Percentiles rank a stretch among this genome's conserved stretches.
phyloP scores from a whole-genome alignment of 2,329 filamentous ascomycete species.

The Microdochium trichocladiopsis region DNA sequence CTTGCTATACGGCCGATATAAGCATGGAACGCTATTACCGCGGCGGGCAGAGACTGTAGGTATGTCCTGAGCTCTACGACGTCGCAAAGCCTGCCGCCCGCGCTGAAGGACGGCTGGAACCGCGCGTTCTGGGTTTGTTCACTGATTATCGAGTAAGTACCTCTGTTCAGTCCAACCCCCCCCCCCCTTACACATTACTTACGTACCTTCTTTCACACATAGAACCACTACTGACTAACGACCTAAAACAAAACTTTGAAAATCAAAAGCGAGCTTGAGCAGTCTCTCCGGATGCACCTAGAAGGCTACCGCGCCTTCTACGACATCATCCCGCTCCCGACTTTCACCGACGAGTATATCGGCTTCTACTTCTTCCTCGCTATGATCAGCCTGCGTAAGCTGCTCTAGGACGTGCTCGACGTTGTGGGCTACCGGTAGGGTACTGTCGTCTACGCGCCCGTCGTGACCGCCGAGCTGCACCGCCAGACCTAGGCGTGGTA shows the following conservation, averaged over 20 bases:
- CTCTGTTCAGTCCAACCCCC: too few relatives aligned
- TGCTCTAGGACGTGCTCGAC: constrained; percentile 4
- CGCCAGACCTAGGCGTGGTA: constrained; percentile 7
- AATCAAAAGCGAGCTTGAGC: constrained; percentile 8
- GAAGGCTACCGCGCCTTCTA: constrained; percentile 7
- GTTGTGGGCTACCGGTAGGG: constrained; percentile 6
- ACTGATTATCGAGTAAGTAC: constrained; percentile 5
- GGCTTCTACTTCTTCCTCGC: constrained; percentile 9
- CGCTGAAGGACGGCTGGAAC: constrained; percentile 5
- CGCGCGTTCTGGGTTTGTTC: constrained; percentile 8
- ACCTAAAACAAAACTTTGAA: too few relatives aligned
- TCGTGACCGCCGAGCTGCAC: constrained; percentile 5
- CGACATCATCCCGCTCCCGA: constrained; percentile 7
- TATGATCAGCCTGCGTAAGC: constrained; percentile 8
- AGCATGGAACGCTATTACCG: constrained; percentile 7
- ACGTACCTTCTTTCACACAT: too few relatives aligned
- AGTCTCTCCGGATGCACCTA: constrained; percentile 3
- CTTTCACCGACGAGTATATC: constrained; percentile 7
- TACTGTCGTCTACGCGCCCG: constrained; percentile 5
- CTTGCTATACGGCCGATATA: constrained; percentile 5
- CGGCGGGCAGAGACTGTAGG: constrained; percentile 6
- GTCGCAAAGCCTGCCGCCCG: constrained; percentile 2
- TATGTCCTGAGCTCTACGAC: constrained; percentile 4
- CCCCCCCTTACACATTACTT: too few relatives aligned
- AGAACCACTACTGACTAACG: too few relatives aligned